phyloP scores from a whole-genome alignment of 2,329 filamentous ascomycete genomes.

The Calycina marina region DNA sequence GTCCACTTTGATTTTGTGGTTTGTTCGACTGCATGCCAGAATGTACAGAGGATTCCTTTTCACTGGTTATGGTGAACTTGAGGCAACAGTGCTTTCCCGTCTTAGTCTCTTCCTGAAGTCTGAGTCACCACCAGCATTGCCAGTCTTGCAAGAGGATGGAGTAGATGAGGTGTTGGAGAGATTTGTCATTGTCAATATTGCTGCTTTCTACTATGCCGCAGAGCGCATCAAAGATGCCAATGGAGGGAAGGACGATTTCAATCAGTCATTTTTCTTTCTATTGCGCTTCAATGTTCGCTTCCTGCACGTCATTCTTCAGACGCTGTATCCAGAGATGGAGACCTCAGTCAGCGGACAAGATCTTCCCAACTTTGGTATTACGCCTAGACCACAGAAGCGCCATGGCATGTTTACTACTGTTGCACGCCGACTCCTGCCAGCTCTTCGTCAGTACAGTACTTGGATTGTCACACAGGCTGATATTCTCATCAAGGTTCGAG shows the following conservation, averaged over 20 bases:
- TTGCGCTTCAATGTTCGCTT: slow-evolving; percentile 67
- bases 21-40: slow-evolving; percentile 71
- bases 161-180: slow-evolving; percentile 57
- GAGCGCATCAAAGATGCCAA: slow-evolving; percentile 43
- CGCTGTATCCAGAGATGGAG: slow-evolving; percentile 56
- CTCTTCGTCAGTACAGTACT: slow-evolving; percentile 50
- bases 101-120: slow-evolving; percentile 60
- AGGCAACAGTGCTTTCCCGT: slow-evolving; percentile 71
- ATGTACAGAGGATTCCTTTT: slow-evolving; percentile 69
- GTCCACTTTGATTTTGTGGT: slow-evolving; percentile 62
- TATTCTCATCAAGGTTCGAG: slow-evolving; percentile 36
- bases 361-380: slow-evolving; percentile 30
- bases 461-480: slow-evolving; percentile 46
- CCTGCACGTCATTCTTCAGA: slow-evolving; percentile 55
- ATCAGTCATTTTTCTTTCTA: slow-evolving; percentile 46
- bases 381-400: slow-evolving; percentile 22
- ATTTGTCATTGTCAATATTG: slow-evolving; percentile 74
- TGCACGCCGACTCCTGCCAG: slow-evolving; percentile 46
- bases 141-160: too few species aligned
- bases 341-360: slow-evolving; percentile 25
- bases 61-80: slow-evolving; percentile 62
- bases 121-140: slow-evolving; percentile 43
- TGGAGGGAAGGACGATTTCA: slow-evolving; percentile 30
- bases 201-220: slow-evolving; percentile 61
- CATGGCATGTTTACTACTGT: slow-evolving; percentile 40